Base-by-base conservation (phyloP, 2,329 filamentous ascomycete genomes). In the Pseudocercospora musae region DNA sequence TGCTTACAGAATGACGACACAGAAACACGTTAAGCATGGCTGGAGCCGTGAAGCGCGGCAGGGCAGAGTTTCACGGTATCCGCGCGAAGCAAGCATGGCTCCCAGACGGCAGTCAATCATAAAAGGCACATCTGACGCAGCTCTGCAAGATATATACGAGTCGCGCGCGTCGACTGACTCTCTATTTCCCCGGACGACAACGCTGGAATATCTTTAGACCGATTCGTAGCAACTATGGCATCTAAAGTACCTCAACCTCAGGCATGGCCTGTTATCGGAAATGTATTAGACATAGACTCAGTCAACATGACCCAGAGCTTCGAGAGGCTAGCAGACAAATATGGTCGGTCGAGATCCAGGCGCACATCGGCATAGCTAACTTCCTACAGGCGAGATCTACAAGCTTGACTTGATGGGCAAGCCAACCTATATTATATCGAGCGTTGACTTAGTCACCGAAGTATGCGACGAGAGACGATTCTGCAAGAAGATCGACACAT, bases 231-330 rank as follows among this genome's bases (percentile, higher is more conserved):
- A 40, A 18, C 3, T 40, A 40, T 40, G 37, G 37, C 61, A 15
- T 52, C 57, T 4, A 60, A 57, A 4, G 87, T 91, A 58, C 88
- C 88, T 1, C 82, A 84, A 54, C 88, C 88, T 23, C 81, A 81
- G 56, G 85, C 84, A 3, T 77, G 88, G 62, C 88, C 87, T 0
- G 73, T 90, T 27, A 64, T 91, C 20, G 88, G 89, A 23, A 89
- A 91, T 66, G 71, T 88, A 23, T 76, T 78, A 59, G 86, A 89
- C 64, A 81, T 92, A 62, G 84, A 89, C 63, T 74, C 80, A 0
- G 80, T 82, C n/a, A 79, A 82, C 23, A 84, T 87, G 0, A 71
- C 84, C 2, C 72, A 75, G 8, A 78, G 82, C 15, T 76, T 91
- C 53, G 84, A 86, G n/a, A 84, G 89, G 20, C 53, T 58, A 18